Conservation (phyloP, 1,139 yeast genomes). For the Wickerhamiella pararugosa region DNA sequence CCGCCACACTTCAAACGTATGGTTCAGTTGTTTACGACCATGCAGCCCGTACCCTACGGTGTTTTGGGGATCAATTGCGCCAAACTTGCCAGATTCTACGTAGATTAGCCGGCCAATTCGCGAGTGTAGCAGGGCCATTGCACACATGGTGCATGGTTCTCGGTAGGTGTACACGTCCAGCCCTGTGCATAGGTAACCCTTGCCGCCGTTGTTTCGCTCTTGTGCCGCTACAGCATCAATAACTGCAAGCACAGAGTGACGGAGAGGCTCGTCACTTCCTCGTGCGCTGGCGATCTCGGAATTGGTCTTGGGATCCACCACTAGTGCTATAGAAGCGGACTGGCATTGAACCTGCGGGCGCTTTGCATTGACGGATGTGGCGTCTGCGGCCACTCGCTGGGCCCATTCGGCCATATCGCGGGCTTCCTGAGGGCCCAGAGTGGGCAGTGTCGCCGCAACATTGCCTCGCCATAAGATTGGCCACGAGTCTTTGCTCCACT, state of each 20-base stretch:
- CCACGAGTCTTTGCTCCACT: conserved; percentile 65
- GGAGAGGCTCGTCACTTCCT: conserved; percentile 33
- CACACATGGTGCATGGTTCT: conserved; percentile 95
- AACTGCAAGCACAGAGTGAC: conserved; percentile 64
- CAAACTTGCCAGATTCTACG: conserved; percentile 36
- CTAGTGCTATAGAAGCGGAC: conserved; percentile 22
- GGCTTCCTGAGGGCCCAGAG: conserved; percentile 37
- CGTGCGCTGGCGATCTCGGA: conserved; percentile 29
- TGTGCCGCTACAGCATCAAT: conserved; percentile 46
- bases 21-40: conserved; percentile 53
- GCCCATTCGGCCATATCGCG: conserved; percentile 25
- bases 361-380: neutral
- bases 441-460: conserved; percentile 60
- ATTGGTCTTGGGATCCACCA: conserved; percentile 34
- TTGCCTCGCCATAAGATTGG: conserved; percentile 91
- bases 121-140: conserved; percentile 92
- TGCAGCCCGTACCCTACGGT: conserved; percentile 66
- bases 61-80: conserved; percentile 41
- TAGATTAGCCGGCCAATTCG: conserved; percentile 59
- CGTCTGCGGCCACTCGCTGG: conserved; percentile 17
- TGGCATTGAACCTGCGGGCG: neutral
- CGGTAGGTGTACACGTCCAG: conserved; percentile 76
- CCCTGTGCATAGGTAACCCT: conserved; percentile 54
- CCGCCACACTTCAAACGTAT: conserved; percentile 64
- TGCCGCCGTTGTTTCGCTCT: conserved; percentile 13